These are phyloP conservation scores for Arachis monticola DNA, from an alignment of 331 rosid species.

Conservation along the genomic window DNA sequence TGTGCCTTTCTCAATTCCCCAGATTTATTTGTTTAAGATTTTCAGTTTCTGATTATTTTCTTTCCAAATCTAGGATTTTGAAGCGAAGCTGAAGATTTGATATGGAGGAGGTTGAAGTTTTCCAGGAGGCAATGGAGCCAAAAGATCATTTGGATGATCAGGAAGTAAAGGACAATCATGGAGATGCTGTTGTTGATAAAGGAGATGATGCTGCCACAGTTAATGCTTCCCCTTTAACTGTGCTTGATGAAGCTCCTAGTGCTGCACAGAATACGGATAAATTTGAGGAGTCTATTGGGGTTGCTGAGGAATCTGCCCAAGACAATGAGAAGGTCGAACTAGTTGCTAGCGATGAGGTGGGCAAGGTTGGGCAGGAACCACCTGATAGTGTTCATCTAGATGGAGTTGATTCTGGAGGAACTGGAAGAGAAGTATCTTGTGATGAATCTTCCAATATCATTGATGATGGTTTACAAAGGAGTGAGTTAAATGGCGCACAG, in stretches of 20 bases:
- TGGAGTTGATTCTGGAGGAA: slow-evolving; percentile 51
- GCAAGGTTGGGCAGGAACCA: slow-evolving; percentile 27
- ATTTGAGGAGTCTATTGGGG: slow-evolving; percentile 59
- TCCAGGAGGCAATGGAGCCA: slow-evolving; percentile 58
- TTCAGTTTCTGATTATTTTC: slow-evolving; percentile 28
- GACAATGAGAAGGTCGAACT: slow-evolving; percentile 35
- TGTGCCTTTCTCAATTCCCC: neutral
- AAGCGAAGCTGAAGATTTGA: slow-evolving; percentile 40
- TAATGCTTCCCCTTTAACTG: slow-evolving; percentile 32
- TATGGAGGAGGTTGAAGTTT: slow-evolving; percentile 71
- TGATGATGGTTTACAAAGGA: slow-evolving; percentile 35
- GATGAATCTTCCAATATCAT: slow-evolving; percentile 34
- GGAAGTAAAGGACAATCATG: slow-evolving; percentile 24
- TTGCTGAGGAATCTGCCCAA: slow-evolving; percentile 9
- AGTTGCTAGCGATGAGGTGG: slow-evolving; percentile 33
- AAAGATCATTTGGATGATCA: slow-evolving; percentile 44
- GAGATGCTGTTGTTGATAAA: slow-evolving; percentile 32
- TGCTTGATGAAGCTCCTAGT: slow-evolving; percentile 41
- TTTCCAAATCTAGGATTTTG: slow-evolving; percentile 60
- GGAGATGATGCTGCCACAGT: slow-evolving; percentile 17
- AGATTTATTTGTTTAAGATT: slow-evolving; percentile 17
- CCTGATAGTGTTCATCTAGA: slow-evolving; percentile 37
- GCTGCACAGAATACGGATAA: slow-evolving; percentile 44
- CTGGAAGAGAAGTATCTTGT: slow-evolving; percentile 35
- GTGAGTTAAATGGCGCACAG: slow-evolving; percentile 45